Base-by-base conservation (phyloP, 2,329 filamentous ascomycete genomes). In the Claviceps quebecensis region DNA sequence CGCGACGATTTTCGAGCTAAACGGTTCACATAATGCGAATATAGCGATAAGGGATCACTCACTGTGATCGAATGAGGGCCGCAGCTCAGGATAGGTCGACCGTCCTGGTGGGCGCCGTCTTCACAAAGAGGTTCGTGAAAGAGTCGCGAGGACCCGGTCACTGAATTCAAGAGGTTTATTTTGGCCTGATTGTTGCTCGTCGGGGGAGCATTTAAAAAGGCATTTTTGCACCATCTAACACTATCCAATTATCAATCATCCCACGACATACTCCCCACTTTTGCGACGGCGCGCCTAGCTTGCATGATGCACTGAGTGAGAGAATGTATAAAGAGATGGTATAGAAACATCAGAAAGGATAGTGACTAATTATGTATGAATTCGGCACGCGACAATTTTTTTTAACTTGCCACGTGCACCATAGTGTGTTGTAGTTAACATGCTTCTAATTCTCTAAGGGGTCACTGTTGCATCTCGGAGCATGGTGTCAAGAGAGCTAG, bases 1-100 rank as follows among this genome's bases (percentile, higher is more conserved):
- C 89, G 61, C 84, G 89, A 72, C 85, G 84, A 70, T 95, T 95
- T 78, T 82, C 79, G 52, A 78, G 74, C 73, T 80, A 78, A 67
- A 65, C 41, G 52, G 36, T 11, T 22, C 2, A 37, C 39, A 39
- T 7, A 44, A 36, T 22, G 29, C 14, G 29, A 11, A 39, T 39
- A 23, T 38, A 37, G 43, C 16, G 19, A 44, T 43, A n/a, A n/a
- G 16, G 22, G 14, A 13, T 6, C 17, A 47, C 1, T 22, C 17
- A 26, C 13, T 29, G 16, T 14, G 5, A 34, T 17, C n/a, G 34
- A 11, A 41, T 39, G 43, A 11, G 29, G 22, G 9, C n/a, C 36
- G 29, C 11, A 47, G 50, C 8, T 29, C 26, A 41, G 23, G 23
- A 36, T n/a, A 49, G 3, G 13, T 41, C n/a, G 34, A 36, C 17